Evolutionary conservation across 2,329 filamentous ascomycete genomes (phyloP).

Genomic region (Geosmithia flava): DNA sequence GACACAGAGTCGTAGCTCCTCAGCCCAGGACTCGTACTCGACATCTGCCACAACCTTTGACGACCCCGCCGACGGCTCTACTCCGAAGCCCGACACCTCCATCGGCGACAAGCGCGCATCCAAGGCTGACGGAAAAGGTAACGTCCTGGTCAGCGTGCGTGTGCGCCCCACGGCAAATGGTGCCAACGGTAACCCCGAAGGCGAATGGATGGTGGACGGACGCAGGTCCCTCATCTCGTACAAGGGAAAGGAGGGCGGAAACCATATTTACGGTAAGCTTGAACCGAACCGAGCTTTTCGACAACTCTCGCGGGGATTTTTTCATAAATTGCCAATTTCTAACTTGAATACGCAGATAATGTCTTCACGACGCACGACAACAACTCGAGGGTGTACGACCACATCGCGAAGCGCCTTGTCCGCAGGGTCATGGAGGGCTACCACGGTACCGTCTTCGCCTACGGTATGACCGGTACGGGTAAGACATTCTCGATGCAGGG

Average conservation of each 20-base stretch:
- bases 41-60: slow-evolving; percentile 85
- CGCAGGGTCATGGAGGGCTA: slow-evolving; percentile 98
- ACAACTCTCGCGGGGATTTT: background rate
- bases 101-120: slow-evolving; percentile 34
- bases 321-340: slow-evolving; percentile 7
- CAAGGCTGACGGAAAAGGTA: slow-evolving; percentile 69
- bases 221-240: slow-evolving; percentile 73
- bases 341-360: slow-evolving; percentile 53
- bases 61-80: slow-evolving; percentile 50
- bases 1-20: slow-evolving; percentile 81
- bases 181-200: slow-evolving; percentile 51
- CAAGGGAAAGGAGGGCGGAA: slow-evolving; percentile 77
- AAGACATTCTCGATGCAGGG: slow-evolving; percentile 99
- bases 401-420: slow-evolving; percentile 84
- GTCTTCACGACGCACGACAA: slow-evolving; percentile 91
- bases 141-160: slow-evolving; percentile 89
- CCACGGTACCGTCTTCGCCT: slow-evolving; percentile 95
- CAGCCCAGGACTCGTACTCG: slow-evolving; percentile 83
- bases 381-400: slow-evolving; percentile 90
- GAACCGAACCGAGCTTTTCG: too few relatives aligned
- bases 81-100: slow-evolving; percentile 16
- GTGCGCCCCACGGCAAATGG: slow-evolving; percentile 70
- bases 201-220: slow-evolving; percentile 88
- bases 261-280: slow-evolving; percentile 78
- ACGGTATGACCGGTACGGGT: slow-evolving; percentile 97